Base-by-base conservation (phyloP, 2,329 filamentous ascomycete species). In the Sphaerostilbella broomeana region DNA sequence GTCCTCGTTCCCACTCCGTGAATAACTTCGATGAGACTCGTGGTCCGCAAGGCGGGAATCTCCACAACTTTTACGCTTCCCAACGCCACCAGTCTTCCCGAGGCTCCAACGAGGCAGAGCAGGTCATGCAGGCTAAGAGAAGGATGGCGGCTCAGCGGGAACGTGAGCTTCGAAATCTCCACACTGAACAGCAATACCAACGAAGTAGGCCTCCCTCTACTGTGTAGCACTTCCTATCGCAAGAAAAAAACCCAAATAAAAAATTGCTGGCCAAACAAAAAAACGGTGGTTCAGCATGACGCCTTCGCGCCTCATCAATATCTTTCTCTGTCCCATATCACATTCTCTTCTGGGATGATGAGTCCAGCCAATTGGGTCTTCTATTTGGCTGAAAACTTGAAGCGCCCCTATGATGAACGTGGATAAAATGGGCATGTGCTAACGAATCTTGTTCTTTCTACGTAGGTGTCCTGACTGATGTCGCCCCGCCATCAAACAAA, bases 111-210 rank as follows among this genome's bases (percentile, higher is more conserved):
- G 92, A 97, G 72, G 86, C 88, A 65, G 92, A 97, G 71, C 89
- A 95, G 71, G 87, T 95, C 80, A 86, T 95, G 76, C 92, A 97
- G 79, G 89, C 88, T 58, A 97, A 97, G 78, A 87, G 92, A 72
- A 85, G 90, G 74, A 94, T 97, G 86, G 92, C 92, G 59, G 92
- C 92, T 64, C 92, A 97, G 72, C 86, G 92, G 68, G 92, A 98
- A 75, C 86, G 90, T 68, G 92, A 98, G 73, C 82, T 98, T 67
- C 87, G 92, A 68, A 98, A 97, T 70, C 95, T 97, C 71, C 92
- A 98, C 72, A 94, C 95, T 71, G 92, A 98, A 79, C 92, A 98
- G 79, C 92, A 98, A 80, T 97, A 94, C 72, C 94, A 97, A 75
- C 83, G 90, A 86, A 95, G 92, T 97, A 86, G 80, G 84, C 80